These are phyloP conservation scores for Saccharomyces hybrid DNA, from an alignment of 1,139 yeast species.

Conservation along the genomic window DNA sequence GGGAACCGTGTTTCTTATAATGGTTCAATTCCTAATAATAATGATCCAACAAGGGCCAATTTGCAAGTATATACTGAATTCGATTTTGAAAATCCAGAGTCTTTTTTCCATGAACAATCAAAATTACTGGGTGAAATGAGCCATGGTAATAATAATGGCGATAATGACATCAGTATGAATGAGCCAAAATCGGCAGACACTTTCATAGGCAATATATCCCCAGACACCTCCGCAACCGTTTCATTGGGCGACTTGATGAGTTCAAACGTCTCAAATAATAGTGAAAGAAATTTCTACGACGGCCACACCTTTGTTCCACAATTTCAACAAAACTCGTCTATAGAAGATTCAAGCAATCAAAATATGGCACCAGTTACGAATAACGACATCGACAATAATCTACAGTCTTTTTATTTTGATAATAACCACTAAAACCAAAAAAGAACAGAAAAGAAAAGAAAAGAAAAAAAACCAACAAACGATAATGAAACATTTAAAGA, in stretches of 20 bases:
- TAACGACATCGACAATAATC: constrained; percentile 8
- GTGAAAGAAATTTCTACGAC: background rate
- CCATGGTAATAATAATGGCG: background rate
- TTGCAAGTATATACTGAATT: constrained; percentile 22
- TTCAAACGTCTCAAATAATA: background rate
- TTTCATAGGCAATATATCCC: constrained; percentile 6
- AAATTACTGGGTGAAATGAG: constrained; percentile 1
- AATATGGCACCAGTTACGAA: constrained; percentile 3
- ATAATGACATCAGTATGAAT: constrained; percentile 5
- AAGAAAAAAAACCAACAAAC: background rate
- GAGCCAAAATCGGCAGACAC: background rate
- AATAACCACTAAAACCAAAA: constrained; percentile 2
- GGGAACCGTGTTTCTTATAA: background rate
- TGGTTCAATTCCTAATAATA: background rate
- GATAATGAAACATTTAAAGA: background rate
- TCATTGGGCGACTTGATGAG: constrained; percentile 7
- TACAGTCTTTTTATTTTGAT: constrained; percentile 6
- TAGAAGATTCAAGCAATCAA: background rate
- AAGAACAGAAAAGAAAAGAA: background rate
- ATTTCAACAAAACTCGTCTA: background rate
- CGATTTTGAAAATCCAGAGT: constrained; percentile 21
- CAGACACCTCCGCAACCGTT: constrained; percentile 8
- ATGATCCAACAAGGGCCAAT: constrained; percentile 6
- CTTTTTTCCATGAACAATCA: constrained; percentile 13
- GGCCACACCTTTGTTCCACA: background rate